These are phyloP conservation scores for Coleophoma eucalyptorum DNA, from an alignment of 2,329 filamentous ascomycete genomes.

Conservation along the genomic window DNA sequence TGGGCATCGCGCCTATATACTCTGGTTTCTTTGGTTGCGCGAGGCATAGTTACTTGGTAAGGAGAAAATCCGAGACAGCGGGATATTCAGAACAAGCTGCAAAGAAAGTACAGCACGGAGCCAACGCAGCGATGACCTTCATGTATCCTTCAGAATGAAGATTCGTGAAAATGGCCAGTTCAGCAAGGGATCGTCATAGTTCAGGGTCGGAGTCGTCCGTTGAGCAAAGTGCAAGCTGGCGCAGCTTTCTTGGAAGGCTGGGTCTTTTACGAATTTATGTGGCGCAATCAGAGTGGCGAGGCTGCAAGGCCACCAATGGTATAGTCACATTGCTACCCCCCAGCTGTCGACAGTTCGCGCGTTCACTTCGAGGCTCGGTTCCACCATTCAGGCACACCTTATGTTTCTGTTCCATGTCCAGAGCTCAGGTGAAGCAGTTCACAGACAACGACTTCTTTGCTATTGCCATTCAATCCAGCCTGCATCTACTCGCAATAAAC, in stretches of 20 bases:
- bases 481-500: too few species aligned
- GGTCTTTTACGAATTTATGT: background rate
- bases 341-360: too few species aligned
- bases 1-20: conserved; percentile 43
- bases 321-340: background rate
- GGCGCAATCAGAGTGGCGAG: background rate
- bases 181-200: too few species aligned
- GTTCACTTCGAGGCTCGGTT: background rate
- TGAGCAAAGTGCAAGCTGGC: background rate
- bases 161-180: too few species aligned
- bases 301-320: background rate
- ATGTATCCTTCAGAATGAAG: background rate
- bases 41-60: conserved; percentile 15
- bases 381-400: background rate
- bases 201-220: background rate
- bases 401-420: background rate
- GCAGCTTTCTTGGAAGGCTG: background rate
- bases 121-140: background rate
- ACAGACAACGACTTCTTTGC: too few species aligned
- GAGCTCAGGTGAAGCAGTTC: too few species aligned
- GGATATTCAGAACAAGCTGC: background rate
- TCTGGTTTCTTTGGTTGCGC: conserved; percentile 30
- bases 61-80: too few species aligned
- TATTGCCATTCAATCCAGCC: too few species aligned
- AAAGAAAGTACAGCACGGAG: background rate